phyloP scores from a whole-genome alignment of 1,284 basidiomycete species.

The Mycosarcoma mackinlayi region DNA sequence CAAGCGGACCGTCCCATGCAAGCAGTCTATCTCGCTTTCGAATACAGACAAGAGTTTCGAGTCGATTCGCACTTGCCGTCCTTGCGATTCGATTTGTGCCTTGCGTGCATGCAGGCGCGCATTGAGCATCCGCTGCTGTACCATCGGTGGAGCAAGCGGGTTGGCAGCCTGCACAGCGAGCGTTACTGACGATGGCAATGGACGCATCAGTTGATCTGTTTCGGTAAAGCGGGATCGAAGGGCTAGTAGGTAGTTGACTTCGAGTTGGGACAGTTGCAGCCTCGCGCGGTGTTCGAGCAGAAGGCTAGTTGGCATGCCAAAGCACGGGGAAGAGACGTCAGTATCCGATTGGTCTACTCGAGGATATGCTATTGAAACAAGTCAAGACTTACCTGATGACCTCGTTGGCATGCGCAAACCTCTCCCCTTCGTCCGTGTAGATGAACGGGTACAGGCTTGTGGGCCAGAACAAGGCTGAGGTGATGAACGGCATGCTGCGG shows the following conservation, averaged over 20 bases:
- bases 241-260: constrained; percentile 9
- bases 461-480: not conserved
- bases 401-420: constrained; percentile 3
- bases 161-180: not conserved
- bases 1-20: not conserved
- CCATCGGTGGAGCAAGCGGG: not conserved
- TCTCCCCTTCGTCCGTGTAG: constrained; percentile 8
- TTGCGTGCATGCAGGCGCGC: not conserved
- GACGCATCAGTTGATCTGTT: constrained; percentile 9
- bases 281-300: not conserved
- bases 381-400: constrained; percentile 20
- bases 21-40: constrained; percentile 11
- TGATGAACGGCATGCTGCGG: not conserved
- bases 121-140: not conserved
- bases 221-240: constrained; percentile 6
- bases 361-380: too few relatives aligned
- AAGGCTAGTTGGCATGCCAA: not conserved
- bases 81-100: not conserved
- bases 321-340: not conserved
- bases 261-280: not conserved
- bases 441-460: not conserved
- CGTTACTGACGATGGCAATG: not conserved
- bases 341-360: too few relatives aligned
- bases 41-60: constrained; percentile 11
- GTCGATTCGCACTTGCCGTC: constrained; percentile 7